Conservation (phyloP, 352 stramenopile genomes). For the Thraustochytrium sp. region DNA sequence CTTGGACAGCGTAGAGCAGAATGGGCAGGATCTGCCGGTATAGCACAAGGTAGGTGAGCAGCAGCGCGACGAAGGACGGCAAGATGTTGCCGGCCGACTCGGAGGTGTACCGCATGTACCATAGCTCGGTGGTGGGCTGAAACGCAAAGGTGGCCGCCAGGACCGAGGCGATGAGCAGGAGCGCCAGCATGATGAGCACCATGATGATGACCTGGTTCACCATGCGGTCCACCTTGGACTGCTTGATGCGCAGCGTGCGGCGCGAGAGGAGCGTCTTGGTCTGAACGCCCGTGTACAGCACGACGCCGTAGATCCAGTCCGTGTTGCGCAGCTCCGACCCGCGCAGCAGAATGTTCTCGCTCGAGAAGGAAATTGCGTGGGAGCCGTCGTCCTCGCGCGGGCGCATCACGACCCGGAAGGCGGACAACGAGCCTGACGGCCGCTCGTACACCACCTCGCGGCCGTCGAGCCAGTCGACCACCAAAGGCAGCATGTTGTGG, state of each 20-base stretch:
- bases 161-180: not conserved
- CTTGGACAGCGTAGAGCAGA: conserved; percentile 88
- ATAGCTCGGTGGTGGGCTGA: conserved; percentile 13
- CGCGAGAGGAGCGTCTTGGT: conserved; percentile 72
- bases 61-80: conserved; percentile 55
- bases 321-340: conserved; percentile 86
- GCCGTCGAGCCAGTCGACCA: not conserved
- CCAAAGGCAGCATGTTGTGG: not conserved
- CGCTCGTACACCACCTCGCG: conserved; percentile 49
- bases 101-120: conserved; percentile 21
- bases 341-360: conserved; percentile 71
- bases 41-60: conserved; percentile 87
- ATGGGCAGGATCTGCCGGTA: conserved; percentile 40
- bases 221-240: conserved; percentile 46
- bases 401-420: not conserved
- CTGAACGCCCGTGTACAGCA: conserved; percentile 85
- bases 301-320: conserved; percentile 78
- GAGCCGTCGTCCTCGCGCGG: conserved; percentile 55
- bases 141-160: not conserved
- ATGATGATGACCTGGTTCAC: conserved; percentile 42
- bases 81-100: conserved; percentile 14
- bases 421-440: conserved; percentile 12
- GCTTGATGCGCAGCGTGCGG: not conserved
- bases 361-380: conserved; percentile 28
- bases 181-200: conserved; percentile 44